These are phyloP conservation scores for Oryza glumipatula DNA, from an alignment of 176 grass and related monocot species.

Conservation along the genomic window DNA sequence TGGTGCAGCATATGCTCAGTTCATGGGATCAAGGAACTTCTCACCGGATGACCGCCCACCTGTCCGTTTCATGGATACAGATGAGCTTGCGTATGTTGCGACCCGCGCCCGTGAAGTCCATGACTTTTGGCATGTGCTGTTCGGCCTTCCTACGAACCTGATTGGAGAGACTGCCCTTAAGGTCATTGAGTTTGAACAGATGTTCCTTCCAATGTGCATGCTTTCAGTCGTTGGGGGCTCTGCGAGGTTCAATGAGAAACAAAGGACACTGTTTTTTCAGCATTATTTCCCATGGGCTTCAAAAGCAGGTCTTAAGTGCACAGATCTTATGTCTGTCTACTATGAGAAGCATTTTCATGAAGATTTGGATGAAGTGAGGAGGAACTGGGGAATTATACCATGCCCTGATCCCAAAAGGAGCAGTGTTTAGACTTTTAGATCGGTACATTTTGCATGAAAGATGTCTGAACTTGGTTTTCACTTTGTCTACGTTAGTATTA, in stretches of 20 bases:
- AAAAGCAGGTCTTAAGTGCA: conserved; percentile 61
- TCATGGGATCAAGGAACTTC: conserved; percentile 99
- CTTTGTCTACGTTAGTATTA: conserved; percentile 9
- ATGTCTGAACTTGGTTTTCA: background rate
- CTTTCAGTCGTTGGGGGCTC: conserved; percentile 83
- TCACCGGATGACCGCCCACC: conserved; percentile 85
- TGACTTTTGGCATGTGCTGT: conserved; percentile 95
- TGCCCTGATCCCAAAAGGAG: conserved; percentile 60
- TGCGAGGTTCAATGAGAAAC: conserved; percentile 78
- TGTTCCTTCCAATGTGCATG: conserved; percentile 94
- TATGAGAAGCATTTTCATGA: conserved; percentile 88
- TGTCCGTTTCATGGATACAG: conserved; percentile 91
- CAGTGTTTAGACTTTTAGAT: conserved; percentile 37
- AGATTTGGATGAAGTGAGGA: conserved; percentile 71
- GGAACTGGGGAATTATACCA: conserved; percentile 72
- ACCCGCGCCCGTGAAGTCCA: conserved; percentile 90
- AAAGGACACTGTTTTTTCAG: conserved; percentile 68
- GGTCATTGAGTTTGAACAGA: conserved; percentile 95
- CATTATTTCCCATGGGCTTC: conserved; percentile 88
- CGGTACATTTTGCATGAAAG: conserved; percentile 15
- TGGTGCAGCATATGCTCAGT: conserved; percentile 81
- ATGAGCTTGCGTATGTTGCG: conserved; percentile 75
- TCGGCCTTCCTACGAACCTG: conserved; percentile 83
- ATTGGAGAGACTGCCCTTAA: conserved; percentile 95
- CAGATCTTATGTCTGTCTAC: conserved; percentile 88